Evolutionary conservation across 1,284 basidiomycete species (phyloP), one percentile per base, ranked within the genome.

Genomic region (Heliocybe sulcata): DNA sequence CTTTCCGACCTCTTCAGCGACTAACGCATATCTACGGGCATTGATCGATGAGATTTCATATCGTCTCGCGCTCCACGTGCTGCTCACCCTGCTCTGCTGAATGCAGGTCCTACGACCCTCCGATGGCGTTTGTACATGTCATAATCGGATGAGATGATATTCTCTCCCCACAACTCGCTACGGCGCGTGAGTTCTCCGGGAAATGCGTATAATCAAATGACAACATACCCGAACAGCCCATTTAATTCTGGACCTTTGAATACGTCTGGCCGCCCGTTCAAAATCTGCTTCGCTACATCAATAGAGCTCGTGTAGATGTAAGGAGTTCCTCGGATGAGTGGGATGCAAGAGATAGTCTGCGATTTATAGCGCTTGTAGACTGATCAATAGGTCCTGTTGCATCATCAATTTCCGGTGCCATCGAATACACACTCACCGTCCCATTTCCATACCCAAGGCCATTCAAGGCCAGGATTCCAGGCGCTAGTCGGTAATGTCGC

Each of bases 291-390:
- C n/a, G 47, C 47, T 11, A 49, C 20, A 6, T 49, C 47, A 6
- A 49, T 4, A 22, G 47, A 49, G 27, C 20, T 23, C 47, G 47
- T 49, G 27, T 25, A 49, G 8, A 49, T 22, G 25, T 26, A 25
- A 11, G 47, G 47, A 25, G 3, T 4, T 20, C 38, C 22, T 6
- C 47, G 27, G 27, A 49, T 49, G 27, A 49, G 22, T 4, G 27
- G 47, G 47, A 49, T 26, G n/a, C 47, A 29, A 49, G 22, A 49
- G 47, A 49, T 49, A 22, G 47, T 49, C 25, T 49, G 23, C 12
- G 23, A 49, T 12, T n/a, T 4, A 11, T 25, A 25, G n/a, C 22
- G 22, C 47, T 29, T 25, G n/a, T 49, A 49, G 23, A 26, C 47
- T 49, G 47, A 4, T 4, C 14, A 26, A n/a, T 3, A 29, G 23